phyloP scores from a whole-genome alignment of 176 grass and related monocot genomes.

The Metroxylon sagu region DNA sequence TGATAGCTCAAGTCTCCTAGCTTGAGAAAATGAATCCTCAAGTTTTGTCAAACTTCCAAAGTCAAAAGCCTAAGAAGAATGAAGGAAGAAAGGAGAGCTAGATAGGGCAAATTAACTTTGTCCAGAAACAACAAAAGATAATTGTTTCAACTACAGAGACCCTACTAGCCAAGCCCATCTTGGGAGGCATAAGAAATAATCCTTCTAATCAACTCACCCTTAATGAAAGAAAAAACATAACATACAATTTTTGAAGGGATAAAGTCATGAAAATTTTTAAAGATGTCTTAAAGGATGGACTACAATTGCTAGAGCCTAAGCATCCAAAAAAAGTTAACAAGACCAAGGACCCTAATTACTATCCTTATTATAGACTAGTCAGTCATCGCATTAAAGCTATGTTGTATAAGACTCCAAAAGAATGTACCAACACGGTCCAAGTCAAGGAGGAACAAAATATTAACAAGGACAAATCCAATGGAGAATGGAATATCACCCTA shows the following conservation, averaged over 20 bases:
- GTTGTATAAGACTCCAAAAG: no score
- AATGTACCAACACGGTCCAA: no score
- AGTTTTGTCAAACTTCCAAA: no score
- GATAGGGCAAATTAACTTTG: background rate
- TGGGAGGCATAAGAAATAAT: background rate
- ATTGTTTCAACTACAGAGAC: background rate
- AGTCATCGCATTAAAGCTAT: background rate
- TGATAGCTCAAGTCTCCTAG: no score
- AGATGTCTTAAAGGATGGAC: no score
- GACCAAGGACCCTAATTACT: no score
- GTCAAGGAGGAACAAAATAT: no score
- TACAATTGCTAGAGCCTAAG: background rate
- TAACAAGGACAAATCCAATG: no score
- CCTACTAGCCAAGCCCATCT: background rate
- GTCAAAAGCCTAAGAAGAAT: no score
- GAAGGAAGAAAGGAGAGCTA: no score
- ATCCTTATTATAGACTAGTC: background rate
- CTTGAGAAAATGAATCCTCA: no score
- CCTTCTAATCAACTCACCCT: background rate
- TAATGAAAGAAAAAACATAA: background rate
- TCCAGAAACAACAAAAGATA: background rate
- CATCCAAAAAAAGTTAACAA: background rate
- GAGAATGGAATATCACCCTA: no score
- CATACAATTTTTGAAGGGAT: background rate
- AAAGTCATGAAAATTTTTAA: background rate